These are phyloP conservation scores for Heracleum sosnowskyi DNA, from an alignment of 129 eudicot genomes.

Conservation along the genomic window DNA sequence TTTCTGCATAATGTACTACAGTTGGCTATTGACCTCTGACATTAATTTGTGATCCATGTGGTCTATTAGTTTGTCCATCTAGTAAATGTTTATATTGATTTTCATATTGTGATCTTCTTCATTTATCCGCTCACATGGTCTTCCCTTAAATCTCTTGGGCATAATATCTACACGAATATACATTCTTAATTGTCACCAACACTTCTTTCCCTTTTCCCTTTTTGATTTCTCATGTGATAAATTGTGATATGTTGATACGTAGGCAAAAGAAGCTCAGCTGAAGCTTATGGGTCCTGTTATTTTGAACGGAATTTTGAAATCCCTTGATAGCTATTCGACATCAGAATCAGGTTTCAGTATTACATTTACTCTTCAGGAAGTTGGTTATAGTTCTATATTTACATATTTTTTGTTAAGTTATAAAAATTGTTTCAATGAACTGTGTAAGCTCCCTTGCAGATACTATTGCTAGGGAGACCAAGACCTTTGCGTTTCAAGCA, in stretches of 20 bases:
- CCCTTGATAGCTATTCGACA: conserved; percentile 61
- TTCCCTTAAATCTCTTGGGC: not conserved
- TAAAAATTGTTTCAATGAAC: not conserved
- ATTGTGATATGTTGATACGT: conserved; percentile 18
- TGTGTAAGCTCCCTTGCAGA: conserved; percentile 36
- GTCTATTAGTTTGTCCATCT: not conserved
- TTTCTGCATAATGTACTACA: not conserved
- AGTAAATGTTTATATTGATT: not conserved
- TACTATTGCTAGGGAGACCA: conserved; percentile 68
- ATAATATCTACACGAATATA: not conserved
- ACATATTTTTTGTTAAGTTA: not conserved
- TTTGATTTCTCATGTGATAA: not conserved
- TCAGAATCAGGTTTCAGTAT: conserved; percentile 60
- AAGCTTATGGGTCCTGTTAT: conserved; percentile 96
- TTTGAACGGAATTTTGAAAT: conserved; percentile 69
- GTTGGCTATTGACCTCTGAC: not conserved
- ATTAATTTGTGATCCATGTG: not conserved
- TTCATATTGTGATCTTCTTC: not conserved
- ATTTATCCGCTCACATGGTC: not conserved
- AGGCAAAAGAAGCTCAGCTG: conserved; percentile 84
- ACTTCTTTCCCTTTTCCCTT: not conserved
- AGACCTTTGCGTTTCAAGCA: conserved; percentile 83
- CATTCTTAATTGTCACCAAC: not conserved
- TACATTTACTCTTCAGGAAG: conserved; percentile 10
- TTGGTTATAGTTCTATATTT: not conserved